Percentiles rank a stretch among this genome's conserved stretches.
These are phyloP conservation scores for Leucogyrophana mollusca DNA, from an alignment of 768 basidiomycete genomes.

Conservation along the genomic window DNA sequence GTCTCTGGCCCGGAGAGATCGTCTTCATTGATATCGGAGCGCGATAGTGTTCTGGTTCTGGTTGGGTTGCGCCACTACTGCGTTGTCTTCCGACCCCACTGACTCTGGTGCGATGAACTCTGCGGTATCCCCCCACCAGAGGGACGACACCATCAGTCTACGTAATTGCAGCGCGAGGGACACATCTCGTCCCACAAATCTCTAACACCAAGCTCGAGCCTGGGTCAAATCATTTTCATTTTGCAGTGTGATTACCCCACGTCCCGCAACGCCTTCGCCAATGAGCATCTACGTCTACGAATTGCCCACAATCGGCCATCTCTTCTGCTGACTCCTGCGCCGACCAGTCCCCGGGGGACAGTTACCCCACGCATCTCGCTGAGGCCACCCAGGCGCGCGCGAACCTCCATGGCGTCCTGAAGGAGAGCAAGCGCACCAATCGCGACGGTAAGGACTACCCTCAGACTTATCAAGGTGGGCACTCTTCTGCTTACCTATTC, in stretches of 20 bases:
- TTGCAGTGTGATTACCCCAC: no score
- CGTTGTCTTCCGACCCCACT: no score
- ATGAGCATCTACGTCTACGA: conserved; percentile 69
- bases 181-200: conserved; percentile 84
- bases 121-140: no score
- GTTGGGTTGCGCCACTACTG: no score
- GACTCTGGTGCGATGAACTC: no score
- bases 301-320: conserved; percentile 81
- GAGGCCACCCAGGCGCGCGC: conserved; percentile 80
- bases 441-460: conserved; percentile 72
- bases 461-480: conserved; percentile 77
- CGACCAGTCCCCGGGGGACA: conserved; percentile 50
- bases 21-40: no score
- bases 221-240: conserved; percentile 3
- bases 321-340: conserved; percentile 73
- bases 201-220: conserved; percentile 52
- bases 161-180: no score
- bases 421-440: conserved; percentile 73
- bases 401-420: conserved; percentile 73
- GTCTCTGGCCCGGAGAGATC: no score
- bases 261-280: neutral
- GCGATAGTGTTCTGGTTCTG: no score
- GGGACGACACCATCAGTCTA: no score
- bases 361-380: conserved; percentile 58
- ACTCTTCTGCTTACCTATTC: neutral